Percentiles rank a stretch among this genome's conserved stretches.
phyloP scores from a whole-genome alignment of 306 rosid genomes.

The Lathyrus sativus region DNA sequence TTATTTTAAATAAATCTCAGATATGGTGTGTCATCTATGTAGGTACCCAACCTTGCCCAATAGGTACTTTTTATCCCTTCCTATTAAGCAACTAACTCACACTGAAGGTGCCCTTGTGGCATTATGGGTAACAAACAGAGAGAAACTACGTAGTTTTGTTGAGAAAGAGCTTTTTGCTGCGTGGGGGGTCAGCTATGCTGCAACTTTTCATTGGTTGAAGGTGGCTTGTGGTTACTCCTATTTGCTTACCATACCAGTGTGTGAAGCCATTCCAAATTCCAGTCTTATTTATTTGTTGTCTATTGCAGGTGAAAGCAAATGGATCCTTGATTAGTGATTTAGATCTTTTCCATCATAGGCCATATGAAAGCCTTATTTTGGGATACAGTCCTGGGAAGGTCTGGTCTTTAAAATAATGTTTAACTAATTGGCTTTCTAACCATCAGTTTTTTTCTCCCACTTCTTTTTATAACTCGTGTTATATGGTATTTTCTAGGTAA shows the following conservation, averaged over 20 bases:
- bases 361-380: conserved; percentile 83
- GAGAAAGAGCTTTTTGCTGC: conserved; percentile 83
- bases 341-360: conserved; percentile 91
- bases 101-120: conserved; percentile 78
- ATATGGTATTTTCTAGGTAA: conserved; percentile 41
- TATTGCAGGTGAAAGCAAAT: conserved; percentile 73
- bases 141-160: conserved; percentile 78
- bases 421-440: conserved; percentile 23
- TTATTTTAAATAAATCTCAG: background rate
- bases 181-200: conserved; percentile 76
- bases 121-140: conserved; percentile 95
- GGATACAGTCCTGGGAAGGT: conserved; percentile 76
- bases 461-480: conserved; percentile 23
- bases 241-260: conserved; percentile 26
- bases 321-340: conserved; percentile 75
- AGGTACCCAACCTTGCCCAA: conserved; percentile 94
- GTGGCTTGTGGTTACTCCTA: conserved; percentile 42
- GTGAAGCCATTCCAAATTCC: conserved; percentile 37
- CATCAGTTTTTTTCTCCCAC: background rate
- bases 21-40: conserved; percentile 35
- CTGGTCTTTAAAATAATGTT: conserved; percentile 17
- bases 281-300: conserved; percentile 34
- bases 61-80: conserved; percentile 71
- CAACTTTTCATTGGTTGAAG: conserved; percentile 89
- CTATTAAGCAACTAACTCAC: conserved; percentile 76